Conservation (phyloP, 2,329 filamentous ascomycete species). For the Aspergillus chevalieri region DNA sequence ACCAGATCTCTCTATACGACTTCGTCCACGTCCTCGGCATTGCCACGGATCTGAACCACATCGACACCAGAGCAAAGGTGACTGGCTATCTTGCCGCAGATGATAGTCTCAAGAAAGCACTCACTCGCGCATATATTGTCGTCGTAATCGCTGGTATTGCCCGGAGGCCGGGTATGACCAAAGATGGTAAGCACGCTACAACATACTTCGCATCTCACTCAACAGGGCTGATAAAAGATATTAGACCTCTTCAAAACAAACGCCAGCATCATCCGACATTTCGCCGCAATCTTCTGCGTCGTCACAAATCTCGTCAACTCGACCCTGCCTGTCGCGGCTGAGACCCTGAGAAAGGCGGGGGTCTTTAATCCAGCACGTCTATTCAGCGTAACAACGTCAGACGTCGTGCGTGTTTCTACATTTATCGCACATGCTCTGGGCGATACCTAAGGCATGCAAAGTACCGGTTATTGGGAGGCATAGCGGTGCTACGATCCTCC, state of each 20-base stretch:
- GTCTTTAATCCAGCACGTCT: conserved; percentile 3
- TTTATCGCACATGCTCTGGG: conserved; percentile 3
- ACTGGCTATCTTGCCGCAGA: conserved; percentile 4
- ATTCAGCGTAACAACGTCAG: conserved; percentile 4
- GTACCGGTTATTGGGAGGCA: conserved; percentile 37
- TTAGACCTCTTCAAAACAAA: conserved; percentile 1
- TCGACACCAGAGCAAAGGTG: conserved; percentile 6
- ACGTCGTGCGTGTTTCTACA: conserved; percentile 4
- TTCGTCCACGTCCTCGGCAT: conserved; percentile 6
- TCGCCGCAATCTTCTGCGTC: conserved; percentile 1
- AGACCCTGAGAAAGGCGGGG: conserved; percentile 2
- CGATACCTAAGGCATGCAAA: conserved; percentile 26
- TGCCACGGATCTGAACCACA: conserved; percentile 7
- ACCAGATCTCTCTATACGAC: conserved; percentile 7
- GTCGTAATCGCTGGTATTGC: conserved; percentile 7
- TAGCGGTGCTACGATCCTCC: conserved; percentile 6
- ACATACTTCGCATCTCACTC: background rate
- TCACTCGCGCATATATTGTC: conserved; percentile 3
- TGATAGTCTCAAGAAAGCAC: conserved; percentile 3
- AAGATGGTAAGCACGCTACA: conserved; percentile 5
- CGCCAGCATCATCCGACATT: conserved; percentile 6
- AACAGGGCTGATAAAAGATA: background rate
- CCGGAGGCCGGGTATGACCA: conserved; percentile 7
- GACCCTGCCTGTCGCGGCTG: conserved; percentile 3
- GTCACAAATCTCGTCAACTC: conserved; percentile 5